Conservation (phyloP, 306 rosid species). For the Pachyrhizus erosus region DNA sequence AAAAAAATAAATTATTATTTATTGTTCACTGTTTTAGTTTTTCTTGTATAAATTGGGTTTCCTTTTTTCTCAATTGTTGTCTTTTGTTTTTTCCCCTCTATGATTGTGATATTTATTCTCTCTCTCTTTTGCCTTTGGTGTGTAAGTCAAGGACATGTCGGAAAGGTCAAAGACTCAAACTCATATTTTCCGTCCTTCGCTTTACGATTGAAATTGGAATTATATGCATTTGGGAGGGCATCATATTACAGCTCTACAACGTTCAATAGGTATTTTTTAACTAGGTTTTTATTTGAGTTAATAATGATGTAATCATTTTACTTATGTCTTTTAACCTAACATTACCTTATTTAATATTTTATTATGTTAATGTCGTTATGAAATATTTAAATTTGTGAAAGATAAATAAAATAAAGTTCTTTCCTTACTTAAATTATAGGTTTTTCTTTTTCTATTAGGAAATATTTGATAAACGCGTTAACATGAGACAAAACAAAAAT, state of each 20-base stretch:
- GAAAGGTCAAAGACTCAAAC: constrained; percentile 25
- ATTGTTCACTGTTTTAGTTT: neutral
- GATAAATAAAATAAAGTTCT: no score
- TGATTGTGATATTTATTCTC: neutral
- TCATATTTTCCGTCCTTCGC: neutral
- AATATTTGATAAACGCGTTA: no score
- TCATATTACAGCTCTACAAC: neutral
- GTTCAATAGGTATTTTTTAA: neutral
- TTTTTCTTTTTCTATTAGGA: no score
- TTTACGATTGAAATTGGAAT: neutral
- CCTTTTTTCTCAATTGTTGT: neutral
- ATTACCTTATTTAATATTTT: neutral
- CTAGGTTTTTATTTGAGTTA: neutral
- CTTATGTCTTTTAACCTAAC: neutral
- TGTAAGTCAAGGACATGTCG: constrained; percentile 23
- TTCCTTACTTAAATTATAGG: no score
- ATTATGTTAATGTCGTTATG: no score
- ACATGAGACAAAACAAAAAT: no score
- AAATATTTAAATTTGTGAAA: no score
- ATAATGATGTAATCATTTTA: neutral
- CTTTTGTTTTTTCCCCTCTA: neutral
- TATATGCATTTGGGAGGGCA: neutral
- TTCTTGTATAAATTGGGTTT: neutral
- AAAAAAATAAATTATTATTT: neutral
- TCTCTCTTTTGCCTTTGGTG: neutral